phyloP scores from a whole-genome alignment of 208 protist species.

The Leishmania martiniquensis region DNA sequence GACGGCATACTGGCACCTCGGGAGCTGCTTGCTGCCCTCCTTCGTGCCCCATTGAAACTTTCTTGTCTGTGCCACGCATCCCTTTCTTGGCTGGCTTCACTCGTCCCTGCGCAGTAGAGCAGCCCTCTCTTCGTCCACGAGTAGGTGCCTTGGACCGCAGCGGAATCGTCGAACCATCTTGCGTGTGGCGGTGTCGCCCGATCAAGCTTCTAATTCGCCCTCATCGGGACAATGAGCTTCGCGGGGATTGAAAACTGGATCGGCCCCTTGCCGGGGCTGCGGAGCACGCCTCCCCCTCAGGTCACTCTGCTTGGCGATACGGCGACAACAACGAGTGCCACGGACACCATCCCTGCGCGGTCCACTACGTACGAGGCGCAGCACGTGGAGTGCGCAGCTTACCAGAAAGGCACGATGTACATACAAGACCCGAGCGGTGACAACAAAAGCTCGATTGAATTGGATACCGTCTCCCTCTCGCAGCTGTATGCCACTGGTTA shows the following conservation, averaged over 20 bases:
- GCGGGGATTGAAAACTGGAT: constrained; percentile 34
- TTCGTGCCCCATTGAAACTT: background rate
- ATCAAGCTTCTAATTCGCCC: background rate
- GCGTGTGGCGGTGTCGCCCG: background rate
- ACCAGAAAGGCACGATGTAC: constrained; percentile 69
- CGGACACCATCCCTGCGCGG: constrained; percentile 51
- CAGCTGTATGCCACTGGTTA: constrained; percentile 73
- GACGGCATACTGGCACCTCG: background rate
- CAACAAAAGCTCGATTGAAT: constrained; percentile 29
- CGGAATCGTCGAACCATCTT: background rate
- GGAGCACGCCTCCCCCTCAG: constrained; percentile 17
- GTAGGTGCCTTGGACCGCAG: background rate
- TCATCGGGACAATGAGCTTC: constrained; percentile 22
- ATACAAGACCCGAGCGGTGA: constrained; percentile 58
- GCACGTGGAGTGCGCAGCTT: constrained; percentile 39
- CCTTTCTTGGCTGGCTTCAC: no score
- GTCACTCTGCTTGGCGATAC: constrained; percentile 49
- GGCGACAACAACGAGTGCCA: constrained; percentile 38
- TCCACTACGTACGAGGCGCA: constrained; percentile 78
- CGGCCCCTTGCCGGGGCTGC: constrained; percentile 16
- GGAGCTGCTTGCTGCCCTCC: background rate
- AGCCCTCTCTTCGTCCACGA: background rate
- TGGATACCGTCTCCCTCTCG: constrained; percentile 56
- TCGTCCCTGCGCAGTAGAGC: background rate
- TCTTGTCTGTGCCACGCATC: background rate